These are phyloP conservation scores for Penicillium sp. DNA, from an alignment of 2,329 filamentous ascomycete species.

Conservation along the genomic window DNA sequence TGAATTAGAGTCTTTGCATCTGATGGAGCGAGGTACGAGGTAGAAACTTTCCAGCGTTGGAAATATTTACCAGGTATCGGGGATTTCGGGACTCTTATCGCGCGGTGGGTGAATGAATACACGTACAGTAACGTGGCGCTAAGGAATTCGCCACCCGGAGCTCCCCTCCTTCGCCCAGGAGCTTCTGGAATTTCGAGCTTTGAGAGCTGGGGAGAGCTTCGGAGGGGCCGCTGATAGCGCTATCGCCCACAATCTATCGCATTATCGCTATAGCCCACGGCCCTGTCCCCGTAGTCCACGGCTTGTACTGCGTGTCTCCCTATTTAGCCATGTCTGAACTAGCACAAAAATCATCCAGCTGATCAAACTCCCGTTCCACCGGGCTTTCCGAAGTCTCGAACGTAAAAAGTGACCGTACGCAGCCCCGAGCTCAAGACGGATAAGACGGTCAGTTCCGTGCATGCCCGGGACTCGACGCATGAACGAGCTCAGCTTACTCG, in stretches of 20 bases:
- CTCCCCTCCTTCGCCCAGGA: conserved; percentile 20
- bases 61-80: not conserved
- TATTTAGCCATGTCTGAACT: not conserved
- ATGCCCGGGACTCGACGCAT: not conserved
- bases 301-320: not conserved
- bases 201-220: conserved; percentile 26
- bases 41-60: not conserved
- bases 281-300: too few species aligned
- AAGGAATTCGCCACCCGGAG: conserved; percentile 23
- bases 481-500: not conserved
- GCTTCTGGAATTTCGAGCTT: conserved; percentile 23
- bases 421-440: not conserved
- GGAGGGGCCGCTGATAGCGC: conserved; percentile 29
- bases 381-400: conserved; percentile 14
- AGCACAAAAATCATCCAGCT: conserved; percentile 4
- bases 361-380: conserved; percentile 13
- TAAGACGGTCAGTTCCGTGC: conserved; percentile 1
- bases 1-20: not conserved
- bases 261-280: not conserved
- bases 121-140: conserved; percentile 18
- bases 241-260: conserved; percentile 14
- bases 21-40: not conserved
- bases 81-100: not conserved
- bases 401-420: conserved; percentile 9
- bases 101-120: not conserved